phyloP scores from a whole-genome alignment of 306 rosid genomes.

The Inga laurina region DNA sequence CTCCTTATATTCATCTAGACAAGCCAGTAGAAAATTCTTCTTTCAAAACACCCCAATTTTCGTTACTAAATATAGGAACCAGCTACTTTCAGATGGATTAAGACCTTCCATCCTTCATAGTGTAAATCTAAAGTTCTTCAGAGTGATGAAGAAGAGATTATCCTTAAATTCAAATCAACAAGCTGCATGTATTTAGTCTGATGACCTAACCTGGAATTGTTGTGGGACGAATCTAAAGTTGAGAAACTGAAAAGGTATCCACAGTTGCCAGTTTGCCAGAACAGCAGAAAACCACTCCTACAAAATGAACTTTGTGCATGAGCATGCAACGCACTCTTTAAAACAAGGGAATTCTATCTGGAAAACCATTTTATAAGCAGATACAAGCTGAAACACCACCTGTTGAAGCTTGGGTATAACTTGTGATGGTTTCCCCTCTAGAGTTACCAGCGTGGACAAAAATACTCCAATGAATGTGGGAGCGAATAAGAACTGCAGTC shows the following conservation, averaged over 20 bases:
- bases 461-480: slow-evolving; percentile 81
- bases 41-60: slow-evolving; percentile 25
- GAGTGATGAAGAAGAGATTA: not conserved
- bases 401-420: slow-evolving; percentile 88
- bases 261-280: slow-evolving; percentile 89
- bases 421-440: slow-evolving; percentile 78
- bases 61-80: not conserved
- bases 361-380: slow-evolving; percentile 22
- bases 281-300: slow-evolving; percentile 95
- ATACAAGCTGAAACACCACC: slow-evolving; percentile 48
- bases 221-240: slow-evolving; percentile 97
- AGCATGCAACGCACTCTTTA: slow-evolving; percentile 30
- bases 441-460: slow-evolving; percentile 72
- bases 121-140: slow-evolving; percentile 5
- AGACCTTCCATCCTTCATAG: slow-evolving; percentile 9
- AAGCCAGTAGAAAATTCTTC: slow-evolving; percentile 5
- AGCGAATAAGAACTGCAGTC: slow-evolving; percentile 77
- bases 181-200: slow-evolving; percentile 6
- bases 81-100: slow-evolving; percentile 9
- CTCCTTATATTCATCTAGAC: not conserved
- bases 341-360: slow-evolving; percentile 5
- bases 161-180: slow-evolving; percentile 27
- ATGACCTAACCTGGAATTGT: slow-evolving; percentile 80
- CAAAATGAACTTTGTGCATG: slow-evolving; percentile 32
- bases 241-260: slow-evolving; percentile 98